Percentiles rank a stretch among this genome's conserved stretches.
These are phyloP conservation scores for Cercophora samala DNA, from an alignment of 495 filamentous ascomycete species.

Conservation along the genomic window DNA sequence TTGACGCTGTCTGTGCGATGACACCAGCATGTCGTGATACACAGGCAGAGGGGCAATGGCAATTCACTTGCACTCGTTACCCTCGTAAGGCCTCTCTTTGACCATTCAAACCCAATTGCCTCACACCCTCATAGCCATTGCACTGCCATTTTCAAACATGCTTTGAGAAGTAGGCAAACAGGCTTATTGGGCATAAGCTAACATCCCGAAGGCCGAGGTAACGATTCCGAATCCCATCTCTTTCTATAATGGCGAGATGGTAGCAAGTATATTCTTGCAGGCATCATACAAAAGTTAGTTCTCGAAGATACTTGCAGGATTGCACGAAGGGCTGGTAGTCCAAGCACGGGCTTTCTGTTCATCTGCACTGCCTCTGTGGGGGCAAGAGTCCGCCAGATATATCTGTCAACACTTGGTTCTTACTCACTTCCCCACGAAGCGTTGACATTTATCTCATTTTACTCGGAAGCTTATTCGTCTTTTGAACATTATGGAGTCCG, in stretches of 20 bases:
- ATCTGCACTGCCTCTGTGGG: background rate
- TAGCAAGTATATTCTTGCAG: too few species aligned
- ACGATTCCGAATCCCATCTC: background rate
- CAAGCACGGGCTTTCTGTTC: background rate
- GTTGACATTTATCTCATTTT: background rate
- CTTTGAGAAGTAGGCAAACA: background rate
- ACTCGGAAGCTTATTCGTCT: background rate
- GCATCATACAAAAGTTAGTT: background rate
- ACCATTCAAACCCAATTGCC: background rate
- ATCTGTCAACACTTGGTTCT: background rate
- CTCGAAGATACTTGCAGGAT: background rate
- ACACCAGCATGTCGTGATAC: background rate
- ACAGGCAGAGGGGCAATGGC: background rate
- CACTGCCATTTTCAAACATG: background rate
- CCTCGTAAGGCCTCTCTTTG: background rate
- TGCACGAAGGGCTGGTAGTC: background rate
- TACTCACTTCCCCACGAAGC: background rate
- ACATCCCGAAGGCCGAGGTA: conserved; percentile 2
- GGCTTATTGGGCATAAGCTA: background rate
- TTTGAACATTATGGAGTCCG: conserved; percentile 11
- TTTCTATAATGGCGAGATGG: background rate
- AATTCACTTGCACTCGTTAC: background rate
- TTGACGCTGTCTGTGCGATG: background rate
- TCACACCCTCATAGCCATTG: conserved; percentile 1
- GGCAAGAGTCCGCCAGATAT: background rate